Percentiles rank a stretch among this genome's conserved stretches.
Conservation (phyloP, 805 yeast genomes). For the Metschnikowia reukaufii region DNA sequence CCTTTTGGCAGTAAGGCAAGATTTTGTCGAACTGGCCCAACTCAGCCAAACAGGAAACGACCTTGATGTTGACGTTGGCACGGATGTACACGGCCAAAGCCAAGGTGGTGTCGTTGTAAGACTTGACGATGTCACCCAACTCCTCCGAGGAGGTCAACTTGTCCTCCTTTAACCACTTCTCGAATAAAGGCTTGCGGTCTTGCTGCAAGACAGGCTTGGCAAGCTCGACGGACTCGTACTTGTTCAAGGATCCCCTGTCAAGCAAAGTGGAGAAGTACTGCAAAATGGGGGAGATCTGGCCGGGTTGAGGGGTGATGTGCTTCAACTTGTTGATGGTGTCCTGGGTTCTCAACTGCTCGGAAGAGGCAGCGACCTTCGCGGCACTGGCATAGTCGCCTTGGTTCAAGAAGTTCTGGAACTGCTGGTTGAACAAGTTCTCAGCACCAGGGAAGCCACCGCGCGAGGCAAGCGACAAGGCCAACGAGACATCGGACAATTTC, state of each 20-base stretch:
- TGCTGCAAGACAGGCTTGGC: slow-evolving; percentile 95
- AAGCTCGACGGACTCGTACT: slow-evolving; percentile 89
- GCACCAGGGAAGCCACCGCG: slow-evolving; percentile 98
- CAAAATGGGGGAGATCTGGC: slow-evolving; percentile 90
- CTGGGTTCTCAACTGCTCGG: slow-evolving; percentile 89
- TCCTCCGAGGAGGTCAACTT: slow-evolving; percentile 95
- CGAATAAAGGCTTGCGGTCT: slow-evolving; percentile 88
- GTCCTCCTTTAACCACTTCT: slow-evolving; percentile 95
- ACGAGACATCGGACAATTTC: slow-evolving; percentile 78
- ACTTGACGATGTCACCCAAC: slow-evolving; percentile 92
- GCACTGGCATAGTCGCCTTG: slow-evolving; percentile 90
- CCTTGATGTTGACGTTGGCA: slow-evolving; percentile 81
- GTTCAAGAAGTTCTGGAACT: slow-evolving; percentile 79
- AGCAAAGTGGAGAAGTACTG: slow-evolving; percentile 88
- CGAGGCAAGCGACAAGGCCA: slow-evolving; percentile 86
- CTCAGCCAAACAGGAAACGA: slow-evolving; percentile 89
- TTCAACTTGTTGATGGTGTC: slow-evolving; percentile 92
- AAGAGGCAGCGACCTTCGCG: slow-evolving; percentile 95
- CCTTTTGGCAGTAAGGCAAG: slow-evolving; percentile 89
- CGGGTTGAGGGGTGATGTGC: slow-evolving; percentile 87
- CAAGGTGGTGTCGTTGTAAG: slow-evolving; percentile 71
- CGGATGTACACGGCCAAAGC: slow-evolving; percentile 90
- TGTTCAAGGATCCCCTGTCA: slow-evolving; percentile 90
- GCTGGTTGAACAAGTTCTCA: slow-evolving; percentile 85
- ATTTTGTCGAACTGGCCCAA: slow-evolving; percentile 96